phyloP scores from a whole-genome alignment of 306 rosid species.

The Gleditsia sinensis region DNA sequence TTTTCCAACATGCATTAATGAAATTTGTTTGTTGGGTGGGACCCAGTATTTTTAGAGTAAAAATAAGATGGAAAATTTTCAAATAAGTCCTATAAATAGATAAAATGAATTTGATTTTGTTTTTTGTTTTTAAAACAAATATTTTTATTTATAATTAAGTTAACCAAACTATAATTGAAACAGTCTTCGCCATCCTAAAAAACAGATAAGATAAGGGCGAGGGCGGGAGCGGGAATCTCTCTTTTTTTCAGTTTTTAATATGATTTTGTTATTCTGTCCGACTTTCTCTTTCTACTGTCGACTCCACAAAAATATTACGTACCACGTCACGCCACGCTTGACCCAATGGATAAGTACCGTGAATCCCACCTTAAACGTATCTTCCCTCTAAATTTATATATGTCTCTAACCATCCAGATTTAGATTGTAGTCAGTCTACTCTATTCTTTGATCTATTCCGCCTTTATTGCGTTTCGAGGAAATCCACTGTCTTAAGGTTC shows the following conservation, averaged over 20 bases:
- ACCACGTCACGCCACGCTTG: constrained; percentile 55
- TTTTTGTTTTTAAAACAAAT: too few species aligned
- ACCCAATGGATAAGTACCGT: constrained; percentile 59
- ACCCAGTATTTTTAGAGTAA: too few species aligned
- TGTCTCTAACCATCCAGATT: not conserved
- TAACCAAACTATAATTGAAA: too few species aligned
- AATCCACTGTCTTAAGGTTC: too few species aligned
- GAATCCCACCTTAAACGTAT: not conserved
- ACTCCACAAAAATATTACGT: not conserved
- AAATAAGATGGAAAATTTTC: too few species aligned
- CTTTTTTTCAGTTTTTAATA: not conserved
- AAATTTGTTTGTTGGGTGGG: too few species aligned
- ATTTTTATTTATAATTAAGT: too few species aligned
- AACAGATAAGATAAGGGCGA: constrained; percentile 48
- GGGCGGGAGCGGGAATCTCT: constrained; percentile 4
- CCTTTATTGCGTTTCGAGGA: not conserved
- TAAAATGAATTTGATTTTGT: too few species aligned
- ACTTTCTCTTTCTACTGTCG: not conserved
- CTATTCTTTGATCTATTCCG: not conserved
- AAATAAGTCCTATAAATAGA: too few species aligned
- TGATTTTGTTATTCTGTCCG: not conserved
- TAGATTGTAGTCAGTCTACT: too few species aligned
- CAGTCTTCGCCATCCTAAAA: constrained; percentile 18
- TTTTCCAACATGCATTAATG: too few species aligned
- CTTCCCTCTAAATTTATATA: constrained; percentile 21